Evolutionary conservation across 805 yeast species (phyloP).

Genomic region (Suhomyces faveliae): DNA sequence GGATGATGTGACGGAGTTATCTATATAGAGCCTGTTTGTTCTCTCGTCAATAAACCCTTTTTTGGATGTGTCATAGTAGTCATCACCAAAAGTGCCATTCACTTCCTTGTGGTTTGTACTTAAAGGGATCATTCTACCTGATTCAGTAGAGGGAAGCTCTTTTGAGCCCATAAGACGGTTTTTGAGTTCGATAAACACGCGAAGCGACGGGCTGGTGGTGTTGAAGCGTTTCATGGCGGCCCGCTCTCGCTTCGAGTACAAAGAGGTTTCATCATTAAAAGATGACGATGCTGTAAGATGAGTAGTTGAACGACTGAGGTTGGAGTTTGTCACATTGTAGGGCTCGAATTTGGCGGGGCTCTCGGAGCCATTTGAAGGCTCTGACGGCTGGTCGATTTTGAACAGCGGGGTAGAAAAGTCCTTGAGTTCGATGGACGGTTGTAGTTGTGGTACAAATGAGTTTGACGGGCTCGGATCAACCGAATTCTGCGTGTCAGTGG

Average conservation of each 20-base stretch:
- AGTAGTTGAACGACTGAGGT: constrained; percentile 23
- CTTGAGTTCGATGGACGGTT: constrained; percentile 11
- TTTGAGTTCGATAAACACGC: constrained; percentile 19
- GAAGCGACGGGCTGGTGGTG: constrained; percentile 13
- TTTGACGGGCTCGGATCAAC: no score
- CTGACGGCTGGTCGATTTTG: constrained; percentile 17
- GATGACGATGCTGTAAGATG: constrained; percentile 17
- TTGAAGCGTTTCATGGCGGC: constrained; percentile 13
- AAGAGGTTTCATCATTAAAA: constrained; percentile 16
- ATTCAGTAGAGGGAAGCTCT: constrained; percentile 51
- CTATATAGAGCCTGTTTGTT: constrained; percentile 54
- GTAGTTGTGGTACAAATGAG: constrained; percentile 7
- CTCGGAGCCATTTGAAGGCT: not conserved
- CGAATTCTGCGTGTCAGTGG: not conserved
- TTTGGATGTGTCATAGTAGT: constrained; percentile 20
- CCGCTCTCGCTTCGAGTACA: constrained; percentile 17
- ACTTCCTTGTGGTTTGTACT: constrained; percentile 41
- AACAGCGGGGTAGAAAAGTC: constrained; percentile 18
- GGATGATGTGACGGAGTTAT: constrained; percentile 80
- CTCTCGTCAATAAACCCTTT: constrained; percentile 66
- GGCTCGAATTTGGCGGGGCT: constrained; percentile 8
- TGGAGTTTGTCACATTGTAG: constrained; percentile 10
- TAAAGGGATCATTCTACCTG: constrained; percentile 79
- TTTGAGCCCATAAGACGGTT: constrained; percentile 46
- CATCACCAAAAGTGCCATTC: constrained; percentile 28